Evolutionary conservation across 2,329 filamentous ascomycete genomes (phyloP).

Genomic region (Fusarium pseudonygamai): DNA sequence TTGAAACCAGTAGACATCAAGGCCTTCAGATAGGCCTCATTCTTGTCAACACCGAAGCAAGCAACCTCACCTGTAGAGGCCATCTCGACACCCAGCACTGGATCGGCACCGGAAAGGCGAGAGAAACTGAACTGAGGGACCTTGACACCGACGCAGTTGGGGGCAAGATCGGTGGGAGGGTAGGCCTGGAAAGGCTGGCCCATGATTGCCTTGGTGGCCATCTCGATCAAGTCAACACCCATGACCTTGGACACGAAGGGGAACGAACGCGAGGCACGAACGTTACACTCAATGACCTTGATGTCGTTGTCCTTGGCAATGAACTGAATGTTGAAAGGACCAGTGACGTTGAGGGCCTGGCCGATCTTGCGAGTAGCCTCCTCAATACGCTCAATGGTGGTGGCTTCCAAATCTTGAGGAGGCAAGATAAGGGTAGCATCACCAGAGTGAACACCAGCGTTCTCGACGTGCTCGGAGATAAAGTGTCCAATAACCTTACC

Average conservation of each 20-base stretch:
- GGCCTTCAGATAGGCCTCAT: conserved; percentile 97
- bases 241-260: conserved; percentile 99
- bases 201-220: conserved; percentile 98
- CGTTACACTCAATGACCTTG: conserved; percentile 99
- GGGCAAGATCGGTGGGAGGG: conserved; percentile 77
- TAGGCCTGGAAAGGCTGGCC: conserved; percentile 84
- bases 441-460: conserved; percentile 97
- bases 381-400: conserved; percentile 90
- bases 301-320: conserved; percentile 99
- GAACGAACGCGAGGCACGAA: conserved; percentile 94
- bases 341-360: conserved; percentile 91
- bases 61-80: conserved; percentile 98
- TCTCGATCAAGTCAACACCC: conserved; percentile 96
- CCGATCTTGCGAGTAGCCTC: conserved; percentile 97
- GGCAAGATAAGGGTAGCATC: conserved; percentile 96
- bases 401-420: conserved; percentile 88
- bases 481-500: conserved; percentile 94
- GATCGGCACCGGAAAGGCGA: conserved; percentile 92
- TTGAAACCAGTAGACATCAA: conserved; percentile 96
- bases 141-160: conserved; percentile 93
- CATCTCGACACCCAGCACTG: conserved; percentile 98
- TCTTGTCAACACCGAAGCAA: conserved; percentile 94
- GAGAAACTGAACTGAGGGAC: conserved; percentile 99
- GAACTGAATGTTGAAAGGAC: conserved; percentile 98
- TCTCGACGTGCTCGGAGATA: conserved; percentile 98